Conservation (phyloP, 169 alveolate genomes). For the Ichthyophthirius multifiliis region DNA sequence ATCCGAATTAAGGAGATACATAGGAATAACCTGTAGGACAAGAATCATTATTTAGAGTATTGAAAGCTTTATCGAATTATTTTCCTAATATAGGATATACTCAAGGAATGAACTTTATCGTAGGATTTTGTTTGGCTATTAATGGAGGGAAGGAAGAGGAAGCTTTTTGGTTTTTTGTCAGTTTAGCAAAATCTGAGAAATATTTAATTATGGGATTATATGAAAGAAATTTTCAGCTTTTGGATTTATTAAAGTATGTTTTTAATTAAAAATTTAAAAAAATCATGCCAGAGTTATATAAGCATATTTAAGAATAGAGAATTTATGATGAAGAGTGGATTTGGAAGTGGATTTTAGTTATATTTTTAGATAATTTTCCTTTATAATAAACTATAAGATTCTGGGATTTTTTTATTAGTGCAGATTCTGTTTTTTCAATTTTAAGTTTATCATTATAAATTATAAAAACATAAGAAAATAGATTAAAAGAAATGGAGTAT, state of each 20-base stretch:
- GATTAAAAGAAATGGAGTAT: not conserved
- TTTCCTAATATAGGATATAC: conserved; percentile 56
- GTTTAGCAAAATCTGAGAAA: conserved; percentile 15
- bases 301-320: not conserved
- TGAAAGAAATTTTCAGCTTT: conserved; percentile 38
- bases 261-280: not conserved
- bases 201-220: conserved; percentile 27
- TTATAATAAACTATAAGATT: not conserved
- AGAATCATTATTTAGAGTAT: conserved; percentile 18
- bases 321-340: not conserved
- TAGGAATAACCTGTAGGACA: conserved; percentile 22
- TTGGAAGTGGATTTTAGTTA: not conserved
- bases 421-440: not conserved
- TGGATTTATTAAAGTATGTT: conserved; percentile 2
- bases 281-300: not conserved
- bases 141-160: conserved; percentile 68
- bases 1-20: conserved; percentile 13
- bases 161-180: conserved; percentile 61
- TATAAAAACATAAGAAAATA: not conserved
- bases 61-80: conserved; percentile 7
- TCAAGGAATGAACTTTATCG: conserved; percentile 53
- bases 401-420: conserved; percentile 3
- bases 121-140: conserved; percentile 45
- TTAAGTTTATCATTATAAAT: not conserved
- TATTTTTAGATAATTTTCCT: conserved; percentile 1